Evolutionary conservation across 371 early-diverging fungal species (phyloP).

Genomic region (Sanchytrium tribonematis): DNA sequence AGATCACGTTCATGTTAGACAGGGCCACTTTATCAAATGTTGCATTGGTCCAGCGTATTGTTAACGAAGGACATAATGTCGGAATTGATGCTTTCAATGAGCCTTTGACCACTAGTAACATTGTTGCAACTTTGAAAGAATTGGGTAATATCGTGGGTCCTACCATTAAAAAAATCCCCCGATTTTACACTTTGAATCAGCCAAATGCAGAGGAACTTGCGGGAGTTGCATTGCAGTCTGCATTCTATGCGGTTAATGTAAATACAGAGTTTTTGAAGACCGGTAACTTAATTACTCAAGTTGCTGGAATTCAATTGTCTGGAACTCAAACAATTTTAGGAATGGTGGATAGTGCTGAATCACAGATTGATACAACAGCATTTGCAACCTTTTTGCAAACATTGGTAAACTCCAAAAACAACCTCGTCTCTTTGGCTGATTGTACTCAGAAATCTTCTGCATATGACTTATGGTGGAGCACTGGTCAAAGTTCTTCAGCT

Average conservation of each 20-base stretch:
- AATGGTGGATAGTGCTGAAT: background rate
- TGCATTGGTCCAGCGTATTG: background rate
- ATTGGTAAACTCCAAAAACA: background rate
- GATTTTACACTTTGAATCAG: background rate
- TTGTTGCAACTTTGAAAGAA: background rate
- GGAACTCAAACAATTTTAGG: background rate
- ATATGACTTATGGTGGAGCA: background rate
- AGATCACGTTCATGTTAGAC: background rate
- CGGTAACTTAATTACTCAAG: background rate
- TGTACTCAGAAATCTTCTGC: background rate
- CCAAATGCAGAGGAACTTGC: background rate
- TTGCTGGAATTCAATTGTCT: background rate
- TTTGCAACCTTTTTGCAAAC: background rate
- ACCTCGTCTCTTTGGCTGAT: background rate
- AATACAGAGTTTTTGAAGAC: background rate
- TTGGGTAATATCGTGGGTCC: background rate
- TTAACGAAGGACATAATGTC: background rate
- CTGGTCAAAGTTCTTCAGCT: background rate
- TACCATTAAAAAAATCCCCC: background rate
- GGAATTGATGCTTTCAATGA: background rate
- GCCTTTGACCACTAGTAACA: background rate
- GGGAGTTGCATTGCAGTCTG: background rate
- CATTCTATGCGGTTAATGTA: background rate
- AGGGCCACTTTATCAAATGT: background rate
- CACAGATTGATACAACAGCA: background rate